Conservation (phyloP, 768 basidiomycete genomes). For the Cystofilobasidium bisporidii region DNA sequence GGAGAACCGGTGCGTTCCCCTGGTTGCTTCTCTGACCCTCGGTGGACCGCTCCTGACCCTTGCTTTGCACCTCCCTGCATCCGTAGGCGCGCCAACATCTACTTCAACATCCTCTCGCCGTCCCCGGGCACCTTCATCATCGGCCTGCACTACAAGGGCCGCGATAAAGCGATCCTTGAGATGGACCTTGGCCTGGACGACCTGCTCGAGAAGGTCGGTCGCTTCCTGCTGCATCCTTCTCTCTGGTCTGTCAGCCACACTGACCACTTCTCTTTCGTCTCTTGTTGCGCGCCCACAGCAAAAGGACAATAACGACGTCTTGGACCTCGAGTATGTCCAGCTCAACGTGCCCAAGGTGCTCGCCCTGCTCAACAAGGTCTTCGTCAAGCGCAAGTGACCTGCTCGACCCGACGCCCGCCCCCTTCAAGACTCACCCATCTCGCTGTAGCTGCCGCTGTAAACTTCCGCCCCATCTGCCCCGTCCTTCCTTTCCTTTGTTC, state of each 20-base stretch:
- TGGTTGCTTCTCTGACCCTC: background rate
- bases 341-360: slow-evolving; percentile 92
- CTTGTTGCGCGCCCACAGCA: slow-evolving; percentile 50
- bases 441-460: too few species aligned
- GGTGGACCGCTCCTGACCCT: background rate
- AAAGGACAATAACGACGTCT: slow-evolving; percentile 94
- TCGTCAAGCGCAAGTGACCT: slow-evolving; percentile 22
- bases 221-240: background rate
- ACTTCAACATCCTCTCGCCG: slow-evolving; percentile 97
- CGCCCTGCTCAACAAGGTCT: slow-evolving; percentile 38
- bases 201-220: slow-evolving; percentile 79
- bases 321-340: slow-evolving; percentile 97
- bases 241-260: background rate
- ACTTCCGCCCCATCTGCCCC: too few species aligned
- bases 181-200: slow-evolving; percentile 99
- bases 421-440: background rate
- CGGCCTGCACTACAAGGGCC: slow-evolving; percentile 94
- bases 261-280: background rate
- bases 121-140: slow-evolving; percentile 98
- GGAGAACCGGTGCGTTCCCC: slow-evolving; percentile 68
- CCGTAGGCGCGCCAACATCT: slow-evolving; percentile 87
- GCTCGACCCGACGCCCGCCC: background rate
- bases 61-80: slow-evolving; percentile 2
- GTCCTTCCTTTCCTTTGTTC: too few species aligned
- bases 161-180: slow-evolving; percentile 97